Evolutionary conservation across 306 rosid genomes (phyloP).

Genomic region (Biancaea sappan): DNA sequence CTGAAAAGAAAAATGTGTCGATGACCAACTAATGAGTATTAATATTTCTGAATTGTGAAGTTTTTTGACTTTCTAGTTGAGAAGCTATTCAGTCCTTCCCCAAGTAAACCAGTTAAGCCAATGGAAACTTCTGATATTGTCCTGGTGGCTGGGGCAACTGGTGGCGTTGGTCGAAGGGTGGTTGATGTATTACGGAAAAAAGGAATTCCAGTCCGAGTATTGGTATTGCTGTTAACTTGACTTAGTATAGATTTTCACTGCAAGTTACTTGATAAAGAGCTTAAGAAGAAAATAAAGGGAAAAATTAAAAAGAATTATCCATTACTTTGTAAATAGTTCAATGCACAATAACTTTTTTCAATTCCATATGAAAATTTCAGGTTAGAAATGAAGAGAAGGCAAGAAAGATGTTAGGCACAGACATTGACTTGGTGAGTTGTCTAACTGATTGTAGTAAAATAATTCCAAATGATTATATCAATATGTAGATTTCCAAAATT

Average conservation of each 20-base stretch:
- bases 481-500: slow-evolving; percentile 5
- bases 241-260: slow-evolving; percentile 1
- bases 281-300: too few species aligned
- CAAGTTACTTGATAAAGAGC: not conserved
- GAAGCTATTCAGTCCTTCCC: slow-evolving; percentile 65
- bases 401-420: slow-evolving; percentile 78
- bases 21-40: slow-evolving; percentile 51
- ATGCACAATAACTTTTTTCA: not conserved
- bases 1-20: not conserved
- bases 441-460: slow-evolving; percentile 17
- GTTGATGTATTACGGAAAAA: slow-evolving; percentile 71
- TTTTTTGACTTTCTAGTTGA: slow-evolving; percentile 77
- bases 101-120: slow-evolving; percentile 48
- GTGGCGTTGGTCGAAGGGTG: slow-evolving; percentile 96
- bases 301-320: not conserved
- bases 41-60: slow-evolving; percentile 61
- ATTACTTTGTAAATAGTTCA: not conserved
- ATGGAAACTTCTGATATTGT: slow-evolving; percentile 79
- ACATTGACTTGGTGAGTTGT: slow-evolving; percentile 82
- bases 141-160: slow-evolving; percentile 94
- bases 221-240: slow-evolving; percentile 58
- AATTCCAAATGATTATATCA: slow-evolving; percentile 1
- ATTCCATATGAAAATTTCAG: slow-evolving; percentile 48
- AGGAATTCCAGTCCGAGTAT: slow-evolving; percentile 77
- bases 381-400: slow-evolving; percentile 95